A percentile compares a stretch with the other conserved stretches of the same genome.
Conservation (phyloP, 352 stramenopile species). For the Phytophthora europaea region DNA sequence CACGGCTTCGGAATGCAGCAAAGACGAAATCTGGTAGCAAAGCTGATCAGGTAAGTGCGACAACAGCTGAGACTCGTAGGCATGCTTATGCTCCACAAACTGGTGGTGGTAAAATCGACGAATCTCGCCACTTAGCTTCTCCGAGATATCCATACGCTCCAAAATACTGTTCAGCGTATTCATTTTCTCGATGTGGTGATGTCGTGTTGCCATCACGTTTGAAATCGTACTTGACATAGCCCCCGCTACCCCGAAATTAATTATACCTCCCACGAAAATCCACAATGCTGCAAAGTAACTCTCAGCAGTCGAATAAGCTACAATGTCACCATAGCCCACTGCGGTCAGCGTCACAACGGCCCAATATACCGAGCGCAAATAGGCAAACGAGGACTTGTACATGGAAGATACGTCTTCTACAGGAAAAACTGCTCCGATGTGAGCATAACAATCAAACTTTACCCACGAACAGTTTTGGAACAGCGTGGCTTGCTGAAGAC, state of each 20-base stretch:
- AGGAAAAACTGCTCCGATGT: constrained; percentile 61
- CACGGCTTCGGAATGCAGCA: constrained; percentile 71
- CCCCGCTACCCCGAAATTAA: constrained; percentile 85
- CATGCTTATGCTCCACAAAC: constrained; percentile 66
- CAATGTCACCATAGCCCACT: constrained; percentile 84
- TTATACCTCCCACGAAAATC: constrained; percentile 79
- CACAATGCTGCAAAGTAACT: constrained; percentile 80
- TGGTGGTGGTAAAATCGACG: constrained; percentile 83
- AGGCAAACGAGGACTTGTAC: constrained; percentile 73
- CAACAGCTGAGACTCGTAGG: constrained; percentile 80
- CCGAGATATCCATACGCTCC: constrained; percentile 66
- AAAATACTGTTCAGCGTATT: constrained; percentile 82
- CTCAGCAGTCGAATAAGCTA: constrained; percentile 78
- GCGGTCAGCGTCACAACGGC: constrained; percentile 75
- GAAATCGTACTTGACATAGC: constrained; percentile 87
- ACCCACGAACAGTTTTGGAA: constrained; percentile 83
- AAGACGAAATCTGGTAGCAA: constrained; percentile 78
- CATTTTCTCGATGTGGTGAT: constrained; percentile 79
- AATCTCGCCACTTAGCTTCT: constrained; percentile 70
- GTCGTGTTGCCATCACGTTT: constrained; percentile 63
- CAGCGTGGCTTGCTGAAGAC: constrained; percentile 61
- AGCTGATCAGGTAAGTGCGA: constrained; percentile 77
- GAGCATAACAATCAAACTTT: constrained; percentile 73
- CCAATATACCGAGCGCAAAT: constrained; percentile 82
- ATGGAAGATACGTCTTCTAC: constrained; percentile 44